Conservation (phyloP, 495 filamentous ascomycete species). For the Rhizodiscina lignyota region DNA sequence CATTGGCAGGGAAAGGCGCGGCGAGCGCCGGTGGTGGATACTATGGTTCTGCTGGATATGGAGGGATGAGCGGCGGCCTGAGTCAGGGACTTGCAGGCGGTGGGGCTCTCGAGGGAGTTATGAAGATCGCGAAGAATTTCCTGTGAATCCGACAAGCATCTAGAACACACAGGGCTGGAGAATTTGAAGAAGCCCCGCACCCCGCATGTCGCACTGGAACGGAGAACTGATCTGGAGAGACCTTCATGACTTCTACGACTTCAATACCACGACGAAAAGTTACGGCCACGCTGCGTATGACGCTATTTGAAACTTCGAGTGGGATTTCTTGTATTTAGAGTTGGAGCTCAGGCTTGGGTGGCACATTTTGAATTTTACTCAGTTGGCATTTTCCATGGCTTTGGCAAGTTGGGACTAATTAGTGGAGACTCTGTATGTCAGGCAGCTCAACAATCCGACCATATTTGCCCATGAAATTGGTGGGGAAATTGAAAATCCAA, state of each 20-base stretch:
- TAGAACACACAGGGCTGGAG: too few species aligned
- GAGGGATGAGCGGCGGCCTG: constrained; percentile 6
- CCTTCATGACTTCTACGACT: background rate
- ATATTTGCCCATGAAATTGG: too few species aligned
- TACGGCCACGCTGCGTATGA: background rate
- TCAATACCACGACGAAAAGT: background rate
- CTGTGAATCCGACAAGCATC: too few species aligned
- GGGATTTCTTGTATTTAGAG: too few species aligned
- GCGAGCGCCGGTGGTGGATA: constrained; percentile 5
- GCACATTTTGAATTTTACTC: too few species aligned
- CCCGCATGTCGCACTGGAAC: background rate
- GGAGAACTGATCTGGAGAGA: background rate
- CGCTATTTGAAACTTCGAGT: background rate
- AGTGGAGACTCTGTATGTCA: too few species aligned
- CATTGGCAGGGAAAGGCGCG: constrained; percentile 33
- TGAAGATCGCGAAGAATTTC: constrained; percentile 19
- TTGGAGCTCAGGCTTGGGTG: too few species aligned
- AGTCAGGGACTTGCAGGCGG: constrained; percentile 5
- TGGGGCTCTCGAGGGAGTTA: constrained; percentile 15
- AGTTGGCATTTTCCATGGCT: too few species aligned
- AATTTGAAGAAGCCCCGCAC: too few species aligned
- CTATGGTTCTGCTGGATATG: constrained; percentile 20
- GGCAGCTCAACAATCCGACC: too few species aligned
- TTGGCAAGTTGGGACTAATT: too few species aligned
- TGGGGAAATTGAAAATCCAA: too few species aligned